Base-by-base conservation (phyloP, 1,284 basidiomycete genomes). In the Cryptococcus depauperatus region DNA sequence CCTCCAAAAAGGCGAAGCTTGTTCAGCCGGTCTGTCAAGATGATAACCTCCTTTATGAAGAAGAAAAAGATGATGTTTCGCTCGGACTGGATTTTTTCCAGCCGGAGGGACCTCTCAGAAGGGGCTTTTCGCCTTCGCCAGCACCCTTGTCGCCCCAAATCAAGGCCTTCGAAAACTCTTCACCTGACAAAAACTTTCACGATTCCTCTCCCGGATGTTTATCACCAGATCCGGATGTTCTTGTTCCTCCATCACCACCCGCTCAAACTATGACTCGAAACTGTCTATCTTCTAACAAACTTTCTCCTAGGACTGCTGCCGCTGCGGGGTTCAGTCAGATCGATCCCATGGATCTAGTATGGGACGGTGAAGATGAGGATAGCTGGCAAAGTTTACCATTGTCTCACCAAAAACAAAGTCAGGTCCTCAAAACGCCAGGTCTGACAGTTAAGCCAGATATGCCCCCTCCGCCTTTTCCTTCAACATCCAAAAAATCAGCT, bases 281-380 rank as follows among this genome's bases (percentile, higher is more conserved):
- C n/a, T n/a, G n/a, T n/a, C n/a, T n/a, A n/a, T n/a, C n/a, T n/a
- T n/a, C n/a, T 5, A 29, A 33, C 21, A 44, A 44, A 34, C 49
- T 65, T 16, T 55, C 58, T n/a, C 59, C 64, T 5, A 43, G 52
- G 13, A 57, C 57, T 0, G 65, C 66, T 8, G 59, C 61, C 4
- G 53, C 56, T 5, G 68, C 56, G 7, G 70, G 64, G 0, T 69
- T 69, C 52, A 61, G 59, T 47, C 66, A 66, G 43, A 48, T 68
- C n/a, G 57, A 53, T 8, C 46, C 59, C 6, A 50, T 60, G 10
- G 63, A 66, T 44, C 41, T 66, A 8, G 40, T 45, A 16, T 63
- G 57, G 59, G 38, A 62, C 22, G 51, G 55, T 28, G 54, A 55
- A 16, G 28, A 40, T 19, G 44, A 50, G 30, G 57, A 58, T 14